Conservation (phyloP, 805 yeast species). For the Cyberlindnera veronae region DNA sequence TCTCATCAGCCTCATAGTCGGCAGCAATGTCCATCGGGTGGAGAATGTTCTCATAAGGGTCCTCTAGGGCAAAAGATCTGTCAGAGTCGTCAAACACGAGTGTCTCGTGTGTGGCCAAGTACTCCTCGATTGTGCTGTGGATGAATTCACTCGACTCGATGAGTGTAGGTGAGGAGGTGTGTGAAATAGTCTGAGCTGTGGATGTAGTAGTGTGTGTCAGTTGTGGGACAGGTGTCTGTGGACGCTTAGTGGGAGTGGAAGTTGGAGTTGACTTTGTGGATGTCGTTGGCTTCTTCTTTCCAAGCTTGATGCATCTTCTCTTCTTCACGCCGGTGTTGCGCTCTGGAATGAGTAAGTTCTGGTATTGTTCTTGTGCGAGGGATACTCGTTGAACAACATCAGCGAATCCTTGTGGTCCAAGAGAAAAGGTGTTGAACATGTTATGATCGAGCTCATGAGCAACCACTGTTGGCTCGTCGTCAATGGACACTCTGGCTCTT, state of each 20-base stretch:
- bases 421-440: constrained; percentile 22
- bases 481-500: background rate
- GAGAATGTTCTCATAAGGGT: constrained; percentile 23
- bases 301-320: constrained; percentile 24
- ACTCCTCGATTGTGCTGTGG: constrained; percentile 3
- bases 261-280: background rate
- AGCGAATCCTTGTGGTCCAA: constrained; percentile 13
- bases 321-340: constrained; percentile 5
- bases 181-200: background rate
- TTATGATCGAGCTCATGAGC: constrained; percentile 4
- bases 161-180: constrained; percentile 16
- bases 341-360: constrained; percentile 1
- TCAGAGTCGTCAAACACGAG: constrained; percentile 4
- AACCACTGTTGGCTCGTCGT: background rate
- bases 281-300: constrained; percentile 4
- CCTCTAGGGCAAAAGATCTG: constrained; percentile 17
- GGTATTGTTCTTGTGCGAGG: constrained; percentile 9
- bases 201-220: background rate
- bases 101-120: constrained; percentile 3
- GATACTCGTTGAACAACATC: constrained; percentile 21
- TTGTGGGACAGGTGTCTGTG: background rate
- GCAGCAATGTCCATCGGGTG: constrained; percentile 25
- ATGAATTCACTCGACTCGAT: constrained; percentile 5
- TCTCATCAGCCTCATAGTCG: constrained; percentile 1
- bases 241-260: background rate